Conservation (phyloP, 306 rosid species). For the Macrotyloma uniflorum region DNA sequence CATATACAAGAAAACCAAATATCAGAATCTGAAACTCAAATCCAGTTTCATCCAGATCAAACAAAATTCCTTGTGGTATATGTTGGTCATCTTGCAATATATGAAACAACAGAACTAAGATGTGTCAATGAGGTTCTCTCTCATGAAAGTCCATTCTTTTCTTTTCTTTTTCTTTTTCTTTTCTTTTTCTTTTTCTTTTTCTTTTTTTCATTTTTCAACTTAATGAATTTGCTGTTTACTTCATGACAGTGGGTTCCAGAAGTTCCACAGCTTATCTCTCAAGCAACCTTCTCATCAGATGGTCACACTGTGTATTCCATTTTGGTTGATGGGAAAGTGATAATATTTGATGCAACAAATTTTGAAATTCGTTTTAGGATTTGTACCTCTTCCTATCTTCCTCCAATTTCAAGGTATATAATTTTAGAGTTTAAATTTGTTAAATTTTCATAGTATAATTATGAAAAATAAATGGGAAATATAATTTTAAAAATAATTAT, state of each 20-base stretch:
- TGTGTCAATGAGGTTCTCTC: slow-evolving; percentile 44
- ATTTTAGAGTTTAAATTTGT: neutral
- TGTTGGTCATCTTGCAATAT: slow-evolving; percentile 43
- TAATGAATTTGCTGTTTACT: neutral
- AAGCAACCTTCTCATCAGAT: slow-evolving; percentile 51
- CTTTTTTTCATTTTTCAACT: too few species aligned
- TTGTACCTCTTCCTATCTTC: slow-evolving; percentile 34
- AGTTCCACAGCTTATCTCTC: slow-evolving; percentile 20
- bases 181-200: too few species aligned
- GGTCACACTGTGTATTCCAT: slow-evolving; percentile 40
- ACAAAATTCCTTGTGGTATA: slow-evolving; percentile 36
- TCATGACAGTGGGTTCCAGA: slow-evolving; percentile 43
- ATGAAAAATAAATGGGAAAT: too few species aligned
- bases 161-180: too few species aligned
- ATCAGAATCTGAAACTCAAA: slow-evolving; percentile 32
- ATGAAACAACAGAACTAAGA: slow-evolving; percentile 41
- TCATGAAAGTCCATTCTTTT: neutral
- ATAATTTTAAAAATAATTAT: too few species aligned
- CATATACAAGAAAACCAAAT: slow-evolving; percentile 20
- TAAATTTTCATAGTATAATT: neutral
- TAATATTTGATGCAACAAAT: slow-evolving; percentile 35
- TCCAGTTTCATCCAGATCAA: slow-evolving; percentile 41
- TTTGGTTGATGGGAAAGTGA: slow-evolving; percentile 39
- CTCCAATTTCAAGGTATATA: slow-evolving; percentile 40
- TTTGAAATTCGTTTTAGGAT: slow-evolving; percentile 34